Conservation (phyloP, 2,329 filamentous ascomycete genomes). For the Plenodomus lindquistii region DNA sequence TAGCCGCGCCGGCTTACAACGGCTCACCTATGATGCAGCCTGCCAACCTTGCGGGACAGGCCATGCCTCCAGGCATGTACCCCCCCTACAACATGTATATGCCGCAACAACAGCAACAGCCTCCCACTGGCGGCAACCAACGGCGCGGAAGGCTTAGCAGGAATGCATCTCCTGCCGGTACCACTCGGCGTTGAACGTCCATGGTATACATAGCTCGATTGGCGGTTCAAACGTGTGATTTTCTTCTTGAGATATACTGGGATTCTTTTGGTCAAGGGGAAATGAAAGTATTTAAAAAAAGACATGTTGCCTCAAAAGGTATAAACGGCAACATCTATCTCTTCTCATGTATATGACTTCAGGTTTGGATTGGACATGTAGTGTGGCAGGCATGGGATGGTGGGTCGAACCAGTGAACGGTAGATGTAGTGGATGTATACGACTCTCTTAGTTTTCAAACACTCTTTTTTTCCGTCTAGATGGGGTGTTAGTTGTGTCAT, state of each 20-base stretch:
- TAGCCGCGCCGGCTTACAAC: slow-evolving; percentile 45
- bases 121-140: slow-evolving; percentile 52
- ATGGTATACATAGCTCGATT: slow-evolving; percentile 30
- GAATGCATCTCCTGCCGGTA: slow-evolving; percentile 24
- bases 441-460: neutral
- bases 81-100: slow-evolving; percentile 57
- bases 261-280: neutral
- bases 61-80: slow-evolving; percentile 31
- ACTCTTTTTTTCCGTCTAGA: too few species aligned
- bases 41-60: slow-evolving; percentile 48
- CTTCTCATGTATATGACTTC: neutral
- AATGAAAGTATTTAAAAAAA: neutral
- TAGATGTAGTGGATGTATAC: neutral
- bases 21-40: slow-evolving; percentile 55
- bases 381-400: neutral
- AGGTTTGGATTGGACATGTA: neutral
- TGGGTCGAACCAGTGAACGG: neutral
- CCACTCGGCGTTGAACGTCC: slow-evolving; percentile 13
- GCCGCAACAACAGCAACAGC: slow-evolving; percentile 44
- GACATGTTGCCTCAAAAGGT: neutral
- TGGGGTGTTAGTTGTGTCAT: too few species aligned
- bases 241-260: neutral
- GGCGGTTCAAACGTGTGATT: slow-evolving; percentile 1
- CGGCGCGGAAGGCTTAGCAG: slow-evolving; percentile 58
- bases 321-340: neutral